Percentiles rank a stretch among this genome's conserved stretches.
Evolutionary conservation across 2,329 filamentous ascomycete genomes (phyloP).

Genomic region (Capronia epimyces): DNA sequence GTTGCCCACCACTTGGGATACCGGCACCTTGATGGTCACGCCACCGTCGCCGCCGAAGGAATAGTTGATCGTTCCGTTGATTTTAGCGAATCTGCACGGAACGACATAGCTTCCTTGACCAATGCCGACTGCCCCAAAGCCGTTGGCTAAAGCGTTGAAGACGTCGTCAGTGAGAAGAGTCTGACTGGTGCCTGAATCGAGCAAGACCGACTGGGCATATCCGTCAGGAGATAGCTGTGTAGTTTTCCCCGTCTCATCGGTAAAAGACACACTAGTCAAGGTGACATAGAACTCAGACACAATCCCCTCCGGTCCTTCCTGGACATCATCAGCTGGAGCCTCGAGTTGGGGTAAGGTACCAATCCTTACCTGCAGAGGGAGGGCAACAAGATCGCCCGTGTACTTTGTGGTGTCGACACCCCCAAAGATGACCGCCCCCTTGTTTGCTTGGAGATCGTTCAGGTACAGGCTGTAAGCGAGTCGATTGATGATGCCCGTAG

Average conservation of each 20-base stretch:
- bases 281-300: slow-evolving; percentile 55
- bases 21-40: slow-evolving; percentile 33
- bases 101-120: slow-evolving; percentile 43
- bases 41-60: slow-evolving; percentile 46
- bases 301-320: not conserved
- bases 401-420: slow-evolving; percentile 65
- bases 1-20: slow-evolving; percentile 50
- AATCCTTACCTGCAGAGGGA: slow-evolving; percentile 44
- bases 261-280: slow-evolving; percentile 41
- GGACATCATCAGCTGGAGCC: too few relatives aligned
- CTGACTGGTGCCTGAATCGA: slow-evolving; percentile 69
- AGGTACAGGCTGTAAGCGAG: slow-evolving; percentile 26
- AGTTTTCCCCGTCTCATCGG: slow-evolving; percentile 32
- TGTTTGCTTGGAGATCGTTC: slow-evolving; percentile 19
- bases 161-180: slow-evolving; percentile 62
- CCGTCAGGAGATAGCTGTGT: slow-evolving; percentile 40
- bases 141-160: slow-evolving; percentile 48
- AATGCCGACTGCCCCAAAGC: slow-evolving; percentile 47
- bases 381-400: slow-evolving; percentile 55
- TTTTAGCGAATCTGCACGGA: slow-evolving; percentile 39
- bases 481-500: slow-evolving; percentile 13
- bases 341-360: too few relatives aligned
- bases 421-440: slow-evolving; percentile 61
- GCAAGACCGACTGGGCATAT: slow-evolving; percentile 53
- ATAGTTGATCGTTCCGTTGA: slow-evolving; percentile 42